A percentile compares a stretch with the other conserved stretches of the same genome.
Conservation (phyloP, 352 stramenopile genomes). For the Pythium aristosporum region DNA sequence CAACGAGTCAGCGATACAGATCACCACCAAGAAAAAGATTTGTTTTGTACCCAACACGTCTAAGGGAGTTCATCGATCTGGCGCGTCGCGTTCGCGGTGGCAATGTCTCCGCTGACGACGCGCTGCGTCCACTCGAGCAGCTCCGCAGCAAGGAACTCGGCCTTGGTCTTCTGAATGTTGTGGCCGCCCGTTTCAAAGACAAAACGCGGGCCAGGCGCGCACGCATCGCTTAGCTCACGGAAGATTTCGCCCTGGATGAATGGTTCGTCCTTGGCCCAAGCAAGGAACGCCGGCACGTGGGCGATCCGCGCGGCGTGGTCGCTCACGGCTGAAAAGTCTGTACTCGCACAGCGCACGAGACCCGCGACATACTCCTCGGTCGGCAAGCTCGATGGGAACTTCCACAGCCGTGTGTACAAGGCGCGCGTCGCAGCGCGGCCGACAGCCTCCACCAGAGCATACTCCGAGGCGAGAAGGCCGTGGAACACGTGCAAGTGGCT, state of each 20-base stretch:
- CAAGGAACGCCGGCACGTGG: conserved; percentile 38
- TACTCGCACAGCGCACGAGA: conserved; percentile 35
- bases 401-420: conserved; percentile 26
- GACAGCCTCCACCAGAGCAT: conserved; percentile 11
- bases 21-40: too few species aligned
- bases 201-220: conserved; percentile 31
- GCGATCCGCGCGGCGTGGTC: conserved; percentile 25
- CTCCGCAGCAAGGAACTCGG: conserved; percentile 27
- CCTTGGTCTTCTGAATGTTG: conserved; percentile 58
- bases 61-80: conserved; percentile 11
- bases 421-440: conserved; percentile 3
- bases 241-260: conserved; percentile 40
- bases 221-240: conserved; percentile 25
- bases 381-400: conserved; percentile 19
- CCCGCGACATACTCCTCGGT: conserved; percentile 26
- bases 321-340: conserved; percentile 36
- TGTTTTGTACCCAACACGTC: not conserved
- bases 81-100: not conserved
- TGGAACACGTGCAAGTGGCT: conserved; percentile 6
- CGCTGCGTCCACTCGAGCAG: conserved; percentile 29
- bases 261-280: conserved; percentile 33
- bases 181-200: conserved; percentile 41
- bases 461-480: conserved; percentile 16
- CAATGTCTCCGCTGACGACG: conserved; percentile 7
- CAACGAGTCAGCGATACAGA: too few species aligned